These are phyloP conservation scores for Cucurbita moschata DNA, from an alignment of 306 rosid species.

Conservation along the genomic window DNA sequence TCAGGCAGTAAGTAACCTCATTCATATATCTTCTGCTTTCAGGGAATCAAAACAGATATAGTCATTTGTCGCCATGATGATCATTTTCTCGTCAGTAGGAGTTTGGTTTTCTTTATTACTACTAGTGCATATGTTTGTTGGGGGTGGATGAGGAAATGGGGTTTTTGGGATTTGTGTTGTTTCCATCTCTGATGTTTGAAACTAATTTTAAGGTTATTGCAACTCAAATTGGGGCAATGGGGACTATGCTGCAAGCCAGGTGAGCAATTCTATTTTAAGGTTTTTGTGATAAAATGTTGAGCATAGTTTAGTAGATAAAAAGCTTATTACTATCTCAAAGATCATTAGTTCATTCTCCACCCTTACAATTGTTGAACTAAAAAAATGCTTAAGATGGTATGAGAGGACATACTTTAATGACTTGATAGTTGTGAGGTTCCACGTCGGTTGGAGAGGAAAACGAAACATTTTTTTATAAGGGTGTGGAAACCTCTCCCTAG, in stretches of 20 bases:
- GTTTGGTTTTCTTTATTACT: neutral
- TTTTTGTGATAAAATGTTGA: neutral
- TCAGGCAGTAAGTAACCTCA: neutral
- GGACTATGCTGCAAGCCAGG: constrained; percentile 84
- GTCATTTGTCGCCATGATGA: constrained; percentile 59
- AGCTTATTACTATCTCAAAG: neutral
- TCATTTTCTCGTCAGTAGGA: constrained; percentile 53
- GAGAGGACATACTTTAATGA: neutral
- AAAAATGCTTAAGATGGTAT: neutral
- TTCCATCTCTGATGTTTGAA: neutral
- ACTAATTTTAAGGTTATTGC: constrained; percentile 47
- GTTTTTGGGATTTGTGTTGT: neutral
- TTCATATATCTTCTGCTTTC: constrained; percentile 11
- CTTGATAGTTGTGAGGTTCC: neutral
- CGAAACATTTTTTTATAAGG: no score
- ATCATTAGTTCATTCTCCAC: neutral
- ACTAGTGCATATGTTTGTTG: neutral
- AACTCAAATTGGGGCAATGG: constrained; percentile 83
- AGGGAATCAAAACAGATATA: constrained; percentile 77
- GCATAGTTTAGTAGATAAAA: neutral
- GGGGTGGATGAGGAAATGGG: constrained; percentile 4
- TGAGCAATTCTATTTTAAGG: constrained; percentile 9
- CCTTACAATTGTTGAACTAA: neutral
- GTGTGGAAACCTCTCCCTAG: no score
- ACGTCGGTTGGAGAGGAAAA: no score